Evolutionary conservation across 768 basidiomycete species (phyloP), one percentile per base, ranked within the genome.

Genomic region (Sarcodon aspratus): DNA sequence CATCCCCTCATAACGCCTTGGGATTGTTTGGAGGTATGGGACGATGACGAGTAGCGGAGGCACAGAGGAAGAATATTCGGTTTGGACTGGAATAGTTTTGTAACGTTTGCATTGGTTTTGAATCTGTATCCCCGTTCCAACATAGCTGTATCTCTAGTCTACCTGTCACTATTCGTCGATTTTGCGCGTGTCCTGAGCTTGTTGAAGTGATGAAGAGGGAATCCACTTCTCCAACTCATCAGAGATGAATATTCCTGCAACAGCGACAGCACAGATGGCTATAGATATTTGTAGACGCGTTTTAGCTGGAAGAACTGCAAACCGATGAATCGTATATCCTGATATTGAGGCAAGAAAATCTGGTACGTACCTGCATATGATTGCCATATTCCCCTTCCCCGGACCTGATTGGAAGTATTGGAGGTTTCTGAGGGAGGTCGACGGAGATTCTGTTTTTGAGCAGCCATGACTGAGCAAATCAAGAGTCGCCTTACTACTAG

Each of bases 331-430:
- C 33, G 13, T 27, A 5, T 33, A 1, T 7, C n/a, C 36, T 8
- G 18, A 44, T 11, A 13, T 33, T 1, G 2, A 10, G 4, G 43
- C 11, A 33, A 17, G 17, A 36, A 17, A 27, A 47, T 5, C 13
- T 9, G 17, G 18, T 49, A 13, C 48, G 51, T 52, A 66, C 72
- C 71, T 58, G 65, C 66, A 59, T 72, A 73, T 43, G 72, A 73
- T 49, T 67, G 67, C 70, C 69, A 72, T 17, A 73, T 54, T 9
- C 63, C 53, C 10, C 65, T 48, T 36, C 55, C 54, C 46, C 53
- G 49, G 12, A 46, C 33, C 38, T 38, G 33, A 18, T 36, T 46
- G 9, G 15, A 51, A 44, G 52, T 48, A 42, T n/a, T 38, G 37
- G 40, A 13, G 13, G 13, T 17, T 9, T 42, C 27, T 9, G 13